phyloP scores from a whole-genome alignment of 352 stramenopile genomes.

The Globisporangium spiculum region DNA sequence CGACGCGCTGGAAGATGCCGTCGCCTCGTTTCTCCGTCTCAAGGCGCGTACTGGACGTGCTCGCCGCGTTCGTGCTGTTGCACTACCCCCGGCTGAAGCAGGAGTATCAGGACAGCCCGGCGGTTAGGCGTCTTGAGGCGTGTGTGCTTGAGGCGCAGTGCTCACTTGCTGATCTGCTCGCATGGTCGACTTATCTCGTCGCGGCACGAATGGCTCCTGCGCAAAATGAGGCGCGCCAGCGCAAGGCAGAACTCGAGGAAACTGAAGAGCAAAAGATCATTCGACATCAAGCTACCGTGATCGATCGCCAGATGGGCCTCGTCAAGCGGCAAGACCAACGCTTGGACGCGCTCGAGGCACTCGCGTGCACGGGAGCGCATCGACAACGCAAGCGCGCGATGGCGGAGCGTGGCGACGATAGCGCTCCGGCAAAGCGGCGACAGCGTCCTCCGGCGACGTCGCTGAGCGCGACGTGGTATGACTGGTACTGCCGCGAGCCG shows the following conservation, averaged over 20 bases:
- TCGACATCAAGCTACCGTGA: constrained; percentile 7
- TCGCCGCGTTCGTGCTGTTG: background rate
- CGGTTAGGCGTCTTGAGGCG: background rate
- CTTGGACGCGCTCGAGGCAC: background rate
- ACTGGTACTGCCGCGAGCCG: constrained; percentile 10
- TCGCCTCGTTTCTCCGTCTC: background rate
- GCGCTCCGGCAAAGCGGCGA: background rate
- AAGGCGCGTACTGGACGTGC: background rate
- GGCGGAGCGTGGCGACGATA: background rate
- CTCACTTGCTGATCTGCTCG: constrained; percentile 3
- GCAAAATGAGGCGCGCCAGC: background rate
- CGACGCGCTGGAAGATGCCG: background rate
- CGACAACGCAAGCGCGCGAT: background rate
- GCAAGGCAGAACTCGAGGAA: no score
- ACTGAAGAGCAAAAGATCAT: constrained; percentile 6
- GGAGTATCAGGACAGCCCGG: background rate
- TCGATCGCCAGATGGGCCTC: constrained; percentile 4
- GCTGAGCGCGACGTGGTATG: constrained; percentile 2
- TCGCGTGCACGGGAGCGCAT: background rate
- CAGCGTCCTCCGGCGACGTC: constrained; percentile 1
- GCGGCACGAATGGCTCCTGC: background rate
- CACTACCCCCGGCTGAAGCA: constrained; percentile 4
- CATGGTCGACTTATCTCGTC: background rate
- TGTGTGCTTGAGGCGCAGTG: background rate
- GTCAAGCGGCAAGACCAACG: constrained; percentile 6